A percentile compares a stretch with the other conserved stretches of the same genome.
Conservation (phyloP, 371 early-diverging fungal genomes). For the Saksenaea oblongispora region DNA sequence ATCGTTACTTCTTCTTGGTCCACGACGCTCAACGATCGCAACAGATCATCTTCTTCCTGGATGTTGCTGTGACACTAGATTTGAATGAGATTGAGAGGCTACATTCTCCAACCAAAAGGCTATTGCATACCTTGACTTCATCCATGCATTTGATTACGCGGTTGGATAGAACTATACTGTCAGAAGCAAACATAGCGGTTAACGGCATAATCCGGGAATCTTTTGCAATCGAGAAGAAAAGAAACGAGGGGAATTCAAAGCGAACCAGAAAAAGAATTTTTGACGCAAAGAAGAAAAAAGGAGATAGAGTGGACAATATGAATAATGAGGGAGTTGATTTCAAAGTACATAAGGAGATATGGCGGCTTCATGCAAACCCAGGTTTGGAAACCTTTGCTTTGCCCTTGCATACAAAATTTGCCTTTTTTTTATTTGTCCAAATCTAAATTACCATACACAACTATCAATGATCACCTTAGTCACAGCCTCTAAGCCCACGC, state of each 20-base stretch:
- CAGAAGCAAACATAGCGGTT: not conserved
- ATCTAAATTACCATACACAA: slow-evolving; percentile 54
- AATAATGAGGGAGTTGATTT: slow-evolving; percentile 5
- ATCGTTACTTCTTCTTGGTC: not conserved
- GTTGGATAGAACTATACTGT: not conserved
- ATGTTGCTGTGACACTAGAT: not conserved
- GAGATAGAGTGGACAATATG: not conserved
- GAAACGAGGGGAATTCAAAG: slow-evolving; percentile 4
- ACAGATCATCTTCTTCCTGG: not conserved
- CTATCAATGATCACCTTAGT: slow-evolving; percentile 63
- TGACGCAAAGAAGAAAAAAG: slow-evolving; percentile 2
- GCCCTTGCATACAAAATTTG: slow-evolving; percentile 3
- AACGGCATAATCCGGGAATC: slow-evolving; percentile 2
- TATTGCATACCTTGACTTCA: not conserved
- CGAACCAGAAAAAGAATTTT: slow-evolving; percentile 3
- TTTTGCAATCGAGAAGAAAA: slow-evolving; percentile 3
- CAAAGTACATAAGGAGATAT: slow-evolving; percentile 5
- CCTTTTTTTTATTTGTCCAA: not conserved
- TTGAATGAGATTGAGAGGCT: not conserved
- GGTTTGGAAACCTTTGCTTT: not conserved
- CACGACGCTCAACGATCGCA: not conserved
- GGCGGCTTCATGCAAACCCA: slow-evolving; percentile 2
- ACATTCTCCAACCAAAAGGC: not conserved
- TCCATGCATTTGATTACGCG: not conserved
- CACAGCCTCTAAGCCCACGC: slow-evolving; percentile 70